Evolutionary conservation across 768 basidiomycete genomes (phyloP).

Genomic region (Pisolithus marmoratus): DNA sequence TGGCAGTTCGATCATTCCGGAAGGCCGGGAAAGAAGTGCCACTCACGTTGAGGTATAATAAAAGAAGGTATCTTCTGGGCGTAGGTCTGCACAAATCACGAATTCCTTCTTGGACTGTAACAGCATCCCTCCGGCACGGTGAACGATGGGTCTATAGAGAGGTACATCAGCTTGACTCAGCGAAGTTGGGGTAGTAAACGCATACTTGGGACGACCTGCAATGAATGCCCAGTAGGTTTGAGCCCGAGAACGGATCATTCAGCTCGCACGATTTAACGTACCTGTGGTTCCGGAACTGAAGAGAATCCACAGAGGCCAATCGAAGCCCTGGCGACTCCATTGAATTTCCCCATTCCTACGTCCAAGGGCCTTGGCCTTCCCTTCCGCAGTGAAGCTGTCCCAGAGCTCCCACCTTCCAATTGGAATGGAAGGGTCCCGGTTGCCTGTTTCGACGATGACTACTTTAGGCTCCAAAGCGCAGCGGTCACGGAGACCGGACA

Average conservation of each 20-base stretch:
- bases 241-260: background rate
- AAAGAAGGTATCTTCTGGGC: conserved; percentile 67
- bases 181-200: background rate
- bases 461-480: conserved; percentile 39
- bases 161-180: background rate
- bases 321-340: conserved; percentile 59
- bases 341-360: conserved; percentile 54
- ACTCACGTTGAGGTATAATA: conserved; percentile 79
- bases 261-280: conserved; percentile 8
- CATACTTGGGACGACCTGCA: conserved; percentile 50
- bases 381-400: conserved; percentile 47
- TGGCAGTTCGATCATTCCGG: conserved; percentile 1
- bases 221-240: background rate
- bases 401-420: conserved; percentile 43
- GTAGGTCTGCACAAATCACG: conserved; percentile 59
- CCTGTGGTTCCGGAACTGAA: conserved; percentile 86
- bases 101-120: conserved; percentile 70
- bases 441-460: conserved; percentile 49
- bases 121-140: conserved; percentile 74
- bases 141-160: conserved; percentile 61
- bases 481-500: conserved; percentile 43
- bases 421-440: conserved; percentile 25
- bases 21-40: background rate
- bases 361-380: conserved; percentile 41
- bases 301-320: conserved; percentile 81